A percentile compares a stretch with the other conserved stretches of the same genome.
phyloP scores from a whole-genome alignment of 176 grass and related monocot species.

The Bothriochloa decipiens region DNA sequence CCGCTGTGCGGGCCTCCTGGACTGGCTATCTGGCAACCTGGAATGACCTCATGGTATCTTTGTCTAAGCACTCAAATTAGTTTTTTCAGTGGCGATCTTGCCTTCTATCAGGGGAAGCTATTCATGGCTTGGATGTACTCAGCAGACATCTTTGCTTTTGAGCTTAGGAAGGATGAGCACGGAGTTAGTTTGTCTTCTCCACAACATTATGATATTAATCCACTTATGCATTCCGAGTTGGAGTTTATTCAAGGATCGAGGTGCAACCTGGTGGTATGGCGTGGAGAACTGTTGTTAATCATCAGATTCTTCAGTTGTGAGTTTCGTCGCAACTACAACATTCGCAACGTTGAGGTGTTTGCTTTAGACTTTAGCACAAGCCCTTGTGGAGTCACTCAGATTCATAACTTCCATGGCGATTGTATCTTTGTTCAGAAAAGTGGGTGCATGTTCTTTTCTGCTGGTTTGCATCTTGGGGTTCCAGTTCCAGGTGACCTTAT shows the following conservation, averaged over 20 bases:
- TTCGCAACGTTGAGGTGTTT: background rate
- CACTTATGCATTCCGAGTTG: no score
- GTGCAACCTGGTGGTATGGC: constrained; percentile 34
- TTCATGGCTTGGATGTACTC: background rate
- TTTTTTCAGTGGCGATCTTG: background rate
- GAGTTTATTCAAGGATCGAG: background rate
- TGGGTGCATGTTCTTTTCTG: no score
- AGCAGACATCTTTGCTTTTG: no score
- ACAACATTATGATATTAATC: no score
- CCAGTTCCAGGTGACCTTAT: no score
- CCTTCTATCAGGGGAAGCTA: constrained; percentile 24
- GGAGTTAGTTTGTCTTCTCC: no score
- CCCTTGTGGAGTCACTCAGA: background rate
- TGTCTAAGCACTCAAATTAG: background rate
- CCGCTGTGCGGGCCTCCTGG: no score
- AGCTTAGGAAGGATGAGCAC: no score
- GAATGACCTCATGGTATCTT: constrained; percentile 18
- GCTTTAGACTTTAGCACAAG: constrained; percentile 27
- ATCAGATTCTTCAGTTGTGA: background rate
- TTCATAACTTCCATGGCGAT: no score
- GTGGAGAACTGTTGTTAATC: constrained; percentile 17
- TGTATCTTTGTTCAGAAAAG: no score
- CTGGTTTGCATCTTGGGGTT: no score
- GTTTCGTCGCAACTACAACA: no score
- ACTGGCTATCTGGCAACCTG: constrained; percentile 16